Base-by-base conservation (phyloP, 768 basidiomycete species). In the Russula dissimulans region DNA sequence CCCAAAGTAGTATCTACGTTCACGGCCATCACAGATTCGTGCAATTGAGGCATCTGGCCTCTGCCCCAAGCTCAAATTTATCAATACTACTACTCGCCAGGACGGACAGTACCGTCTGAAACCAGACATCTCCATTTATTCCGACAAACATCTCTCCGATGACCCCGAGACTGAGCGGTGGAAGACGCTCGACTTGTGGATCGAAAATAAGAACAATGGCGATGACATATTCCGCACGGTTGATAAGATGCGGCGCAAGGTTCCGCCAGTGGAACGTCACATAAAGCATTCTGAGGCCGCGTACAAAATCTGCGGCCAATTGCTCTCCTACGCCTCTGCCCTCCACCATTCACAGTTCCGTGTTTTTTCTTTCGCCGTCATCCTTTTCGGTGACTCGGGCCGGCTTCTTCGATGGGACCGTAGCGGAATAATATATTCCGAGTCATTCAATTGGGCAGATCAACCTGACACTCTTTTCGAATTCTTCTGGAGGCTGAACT, bases 331-430 rank as follows among this genome's bases (percentile, higher is more conserved):
- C 26, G 50, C 60, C 14, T 17, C 26, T 9, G 41, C 54, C 1
- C 8, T 42, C 31, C 10, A 50, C 26, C 45, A 17, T 14, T 32
- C 48, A 12, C 60, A 61, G 29, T 56, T 56, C 44, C 60, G 48
- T 10, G 32, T 56, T 5, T 61, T 56, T 14, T 47, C 41, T 1
- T 56, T 51, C 18, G 26, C 46, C 8, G 26, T 60, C 45, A n/a
- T 55, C 12, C 36, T 61, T 4, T 50, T 47, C 17, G 55, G 47
- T 7, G 3, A 5, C 4, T 29, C 18, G 9, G 60, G 55, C 29
- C 56, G 60, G 14, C 34, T 57, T 5, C 31, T 62, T n/a, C 38
- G 56, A 5, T 62, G 61, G 61, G 56, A 62, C 14, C 50, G 56
- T 31, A 51, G 47, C 3, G 61, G 49, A 0, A 44, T 31, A 5